Percentiles rank a stretch among this genome's conserved stretches.
Evolutionary conservation across 1,284 basidiomycete species (phyloP).

Genomic region (Trichosporon sp.): DNA sequence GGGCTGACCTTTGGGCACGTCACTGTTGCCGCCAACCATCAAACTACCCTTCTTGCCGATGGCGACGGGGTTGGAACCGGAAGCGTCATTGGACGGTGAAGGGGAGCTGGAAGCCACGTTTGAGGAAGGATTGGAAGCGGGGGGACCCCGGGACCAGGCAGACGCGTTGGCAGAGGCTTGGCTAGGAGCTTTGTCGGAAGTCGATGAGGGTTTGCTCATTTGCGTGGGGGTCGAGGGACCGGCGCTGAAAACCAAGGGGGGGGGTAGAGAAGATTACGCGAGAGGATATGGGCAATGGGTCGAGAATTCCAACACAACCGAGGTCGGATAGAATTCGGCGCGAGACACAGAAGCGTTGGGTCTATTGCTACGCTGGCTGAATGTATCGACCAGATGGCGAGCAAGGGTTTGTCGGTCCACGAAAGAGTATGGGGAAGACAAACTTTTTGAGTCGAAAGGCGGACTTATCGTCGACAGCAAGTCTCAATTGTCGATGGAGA

Average conservation of each 20-base stretch:
- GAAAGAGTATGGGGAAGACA: conserved; percentile 20
- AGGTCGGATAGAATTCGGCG: background rate
- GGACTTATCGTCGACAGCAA: conserved; percentile 9
- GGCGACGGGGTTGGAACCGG: conserved; percentile 38
- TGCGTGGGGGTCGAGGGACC: conserved; percentile 29
- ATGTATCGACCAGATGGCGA: conserved; percentile 10
- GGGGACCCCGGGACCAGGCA: conserved; percentile 52
- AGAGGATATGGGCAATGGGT: background rate
- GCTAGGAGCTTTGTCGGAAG: conserved; percentile 34
- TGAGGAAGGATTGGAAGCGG: conserved; percentile 39
- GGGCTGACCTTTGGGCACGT: conserved; percentile 46
- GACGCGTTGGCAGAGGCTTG: conserved; percentile 36
- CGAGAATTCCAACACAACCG: no score
- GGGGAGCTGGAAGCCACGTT: conserved; percentile 38
- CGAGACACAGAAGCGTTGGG: background rate
- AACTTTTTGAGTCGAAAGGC: conserved; percentile 20
- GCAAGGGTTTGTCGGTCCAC: conserved; percentile 18
- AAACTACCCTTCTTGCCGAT: conserved; percentile 48
- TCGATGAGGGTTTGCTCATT: conserved; percentile 46
- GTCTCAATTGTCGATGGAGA: conserved; percentile 4
- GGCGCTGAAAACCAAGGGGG: conserved; percentile 17
- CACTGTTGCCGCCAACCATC: conserved; percentile 50
- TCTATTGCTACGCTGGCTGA: background rate
- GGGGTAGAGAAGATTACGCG: background rate
- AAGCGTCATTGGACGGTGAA: conserved; percentile 37